A percentile compares a stretch with the other conserved stretches of the same genome.
Conservation (phyloP, 176 grass and related monocot species). For the Cenchrus americanus region DNA sequence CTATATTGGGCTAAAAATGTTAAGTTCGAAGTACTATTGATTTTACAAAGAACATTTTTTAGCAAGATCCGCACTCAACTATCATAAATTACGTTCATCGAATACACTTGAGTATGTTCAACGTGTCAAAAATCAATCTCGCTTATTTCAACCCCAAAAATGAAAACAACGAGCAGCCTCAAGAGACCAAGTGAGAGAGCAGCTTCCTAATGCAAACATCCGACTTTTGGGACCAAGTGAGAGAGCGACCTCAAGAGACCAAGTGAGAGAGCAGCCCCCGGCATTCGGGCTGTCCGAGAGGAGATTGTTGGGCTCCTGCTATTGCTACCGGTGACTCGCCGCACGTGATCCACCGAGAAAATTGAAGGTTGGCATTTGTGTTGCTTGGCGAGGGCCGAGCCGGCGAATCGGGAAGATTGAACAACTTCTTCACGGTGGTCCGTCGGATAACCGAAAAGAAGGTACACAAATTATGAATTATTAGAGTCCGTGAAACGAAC, state of each 20-base stretch:
- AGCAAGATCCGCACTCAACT: background rate
- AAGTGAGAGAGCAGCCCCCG: no score
- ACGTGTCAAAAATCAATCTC: constrained; percentile 32
- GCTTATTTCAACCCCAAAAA: constrained; percentile 14
- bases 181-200: constrained; percentile 22
- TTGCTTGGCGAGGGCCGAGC: constrained; percentile 26
- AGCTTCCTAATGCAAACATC: constrained; percentile 18
- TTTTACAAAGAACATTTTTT: no score
- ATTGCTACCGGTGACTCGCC: constrained; percentile 40
- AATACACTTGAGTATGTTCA: constrained; percentile 33
- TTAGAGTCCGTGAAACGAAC: constrained; percentile 20
- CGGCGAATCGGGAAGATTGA: constrained; percentile 62
- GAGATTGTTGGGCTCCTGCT: constrained; percentile 32
- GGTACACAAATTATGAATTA: constrained; percentile 2
- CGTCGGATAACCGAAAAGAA: constrained; percentile 47
- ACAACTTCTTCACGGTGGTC: constrained; percentile 60
- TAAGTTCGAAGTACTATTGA: no score
- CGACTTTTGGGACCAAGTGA: constrained; percentile 13
- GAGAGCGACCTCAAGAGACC: no score
- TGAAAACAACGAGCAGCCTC: constrained; percentile 9
- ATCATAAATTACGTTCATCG: background rate
- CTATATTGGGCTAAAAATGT: no score
- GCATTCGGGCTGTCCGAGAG: constrained; percentile 51
- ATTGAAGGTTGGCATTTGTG: constrained; percentile 47
- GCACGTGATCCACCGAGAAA: constrained; percentile 58